phyloP scores from a whole-genome alignment of 805 yeast species.

The Debaryomyces tyrocola region DNA sequence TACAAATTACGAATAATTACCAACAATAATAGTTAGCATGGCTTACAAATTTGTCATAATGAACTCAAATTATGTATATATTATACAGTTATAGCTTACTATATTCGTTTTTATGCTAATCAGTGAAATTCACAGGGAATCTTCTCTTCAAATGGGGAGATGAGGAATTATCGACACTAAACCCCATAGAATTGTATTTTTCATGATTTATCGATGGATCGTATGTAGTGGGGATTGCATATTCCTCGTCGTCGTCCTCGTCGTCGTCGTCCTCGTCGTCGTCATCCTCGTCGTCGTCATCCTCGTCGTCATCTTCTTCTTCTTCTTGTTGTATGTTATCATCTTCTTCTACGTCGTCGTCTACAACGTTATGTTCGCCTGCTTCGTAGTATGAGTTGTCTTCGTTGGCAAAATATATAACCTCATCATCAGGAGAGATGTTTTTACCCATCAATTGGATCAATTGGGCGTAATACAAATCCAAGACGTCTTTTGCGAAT shows the following conservation, averaged over 20 bases:
- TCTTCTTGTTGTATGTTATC: conserved; percentile 14
- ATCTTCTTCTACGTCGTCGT: conserved; percentile 4
- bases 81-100: too few species aligned
- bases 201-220: conserved; percentile 1
- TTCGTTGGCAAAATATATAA: conserved; percentile 8
- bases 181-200: conserved; percentile 15
- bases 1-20: too few species aligned
- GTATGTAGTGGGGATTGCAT: conserved; percentile 1
- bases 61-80: too few species aligned
- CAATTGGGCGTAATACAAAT: conserved; percentile 39
- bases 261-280: conserved; percentile 9
- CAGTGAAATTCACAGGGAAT: neutral
- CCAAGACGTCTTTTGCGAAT: conserved; percentile 38
- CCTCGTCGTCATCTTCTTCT: conserved; percentile 9
- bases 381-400: conserved; percentile 6
- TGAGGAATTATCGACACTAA: conserved; percentile 23
- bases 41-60: too few species aligned
- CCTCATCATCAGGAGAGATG: conserved; percentile 11
- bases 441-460: conserved; percentile 42
- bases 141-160: conserved; percentile 23
- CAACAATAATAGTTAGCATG: too few species aligned
- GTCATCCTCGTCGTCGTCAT: conserved; percentile 7
- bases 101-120: neutral
- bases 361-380: neutral
- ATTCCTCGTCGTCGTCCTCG: neutral